phyloP scores from a whole-genome alignment of 108 stramenopile species.

The Fistulifera pelliculosa region DNA sequence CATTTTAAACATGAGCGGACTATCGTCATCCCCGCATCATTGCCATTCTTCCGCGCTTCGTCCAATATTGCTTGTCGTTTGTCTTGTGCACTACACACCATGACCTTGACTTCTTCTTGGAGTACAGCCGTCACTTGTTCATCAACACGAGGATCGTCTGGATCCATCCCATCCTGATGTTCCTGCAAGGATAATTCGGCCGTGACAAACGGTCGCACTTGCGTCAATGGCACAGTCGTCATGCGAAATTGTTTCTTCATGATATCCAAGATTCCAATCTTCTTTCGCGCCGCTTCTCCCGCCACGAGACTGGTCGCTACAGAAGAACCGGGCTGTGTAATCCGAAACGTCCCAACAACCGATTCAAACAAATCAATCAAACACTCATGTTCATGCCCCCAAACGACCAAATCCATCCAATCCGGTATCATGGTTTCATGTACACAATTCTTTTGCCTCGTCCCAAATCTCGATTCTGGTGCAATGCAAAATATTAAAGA shows the following conservation, averaged over 20 bases:
- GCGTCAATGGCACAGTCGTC: slow-evolving; percentile 55
- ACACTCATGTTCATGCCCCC: slow-evolving; percentile 97
- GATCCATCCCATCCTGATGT: slow-evolving; percentile 40
- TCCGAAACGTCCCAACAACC: slow-evolving; percentile 86
- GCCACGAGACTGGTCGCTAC: slow-evolving; percentile 85
- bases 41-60: slow-evolving; percentile 26
- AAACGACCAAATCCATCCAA: slow-evolving; percentile 94
- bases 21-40: slow-evolving; percentile 21
- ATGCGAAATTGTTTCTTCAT: slow-evolving; percentile 64
- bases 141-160: slow-evolving; percentile 74
- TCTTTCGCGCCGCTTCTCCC: slow-evolving; percentile 87
- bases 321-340: slow-evolving; percentile 91
- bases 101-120: slow-evolving; percentile 45
- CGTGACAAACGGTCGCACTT: slow-evolving; percentile 76
- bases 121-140: slow-evolving; percentile 51
- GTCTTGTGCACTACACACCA: slow-evolving; percentile 49
- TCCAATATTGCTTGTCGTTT: slow-evolving; percentile 25
- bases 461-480: slow-evolving; percentile 96
- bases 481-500: slow-evolving; percentile 94
- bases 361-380: slow-evolving; percentile 74
- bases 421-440: slow-evolving; percentile 97
- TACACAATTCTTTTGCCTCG: slow-evolving; percentile 92
- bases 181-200: slow-evolving; percentile 53
- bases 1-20: slow-evolving; percentile 31
- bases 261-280: slow-evolving; percentile 80